Percentiles rank a stretch among this genome's conserved stretches.
phyloP scores from a whole-genome alignment of 2,329 filamentous ascomycete genomes.

The Hypoxylon sp. region DNA sequence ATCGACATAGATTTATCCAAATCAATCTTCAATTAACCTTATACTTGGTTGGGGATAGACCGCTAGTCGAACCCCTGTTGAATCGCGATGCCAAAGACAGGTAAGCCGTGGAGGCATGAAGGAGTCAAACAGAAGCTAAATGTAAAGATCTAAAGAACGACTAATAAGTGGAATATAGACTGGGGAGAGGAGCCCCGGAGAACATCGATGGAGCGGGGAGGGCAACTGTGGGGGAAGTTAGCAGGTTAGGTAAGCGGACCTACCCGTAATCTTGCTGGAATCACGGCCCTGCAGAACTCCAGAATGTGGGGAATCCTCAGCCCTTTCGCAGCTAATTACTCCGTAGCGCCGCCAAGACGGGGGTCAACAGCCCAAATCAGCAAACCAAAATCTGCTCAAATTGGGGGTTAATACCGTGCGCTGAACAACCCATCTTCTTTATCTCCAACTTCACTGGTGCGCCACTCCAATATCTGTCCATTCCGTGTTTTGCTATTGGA shows the following conservation, averaged over 20 bases:
- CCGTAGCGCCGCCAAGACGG: slow-evolving; percentile 42
- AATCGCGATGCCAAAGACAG: slow-evolving; percentile 25
- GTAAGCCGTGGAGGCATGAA: neutral
- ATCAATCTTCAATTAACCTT: slow-evolving; percentile 48
- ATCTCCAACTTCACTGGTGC: slow-evolving; percentile 36
- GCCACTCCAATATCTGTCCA: slow-evolving; percentile 36
- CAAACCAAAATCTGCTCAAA: slow-evolving; percentile 36
- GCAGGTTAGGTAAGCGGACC: slow-evolving; percentile 10
- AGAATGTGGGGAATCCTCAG: slow-evolving; percentile 38
- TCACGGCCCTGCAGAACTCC: slow-evolving; percentile 35
- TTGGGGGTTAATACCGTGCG: slow-evolving; percentile 22
- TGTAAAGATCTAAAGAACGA: slow-evolving; percentile 14
- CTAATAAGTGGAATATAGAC: too few species aligned
- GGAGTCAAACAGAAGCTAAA: neutral
- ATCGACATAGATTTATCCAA: slow-evolving; percentile 49
- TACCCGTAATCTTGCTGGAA: slow-evolving; percentile 36
- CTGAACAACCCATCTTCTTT: slow-evolving; percentile 9
- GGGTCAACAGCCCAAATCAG: slow-evolving; percentile 31
- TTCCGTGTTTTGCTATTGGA: slow-evolving; percentile 37
- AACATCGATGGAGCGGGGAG: slow-evolving; percentile 12
- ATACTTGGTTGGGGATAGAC: slow-evolving; percentile 32
- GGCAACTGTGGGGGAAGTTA: slow-evolving; percentile 31
- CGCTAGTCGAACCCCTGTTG: slow-evolving; percentile 29
- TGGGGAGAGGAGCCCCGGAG: neutral
- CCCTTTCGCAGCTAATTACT: slow-evolving; percentile 39